Evolutionary conservation across 192 early-diverging fungal species (phyloP).

Genomic region (Phycomyces nitens): DNA sequence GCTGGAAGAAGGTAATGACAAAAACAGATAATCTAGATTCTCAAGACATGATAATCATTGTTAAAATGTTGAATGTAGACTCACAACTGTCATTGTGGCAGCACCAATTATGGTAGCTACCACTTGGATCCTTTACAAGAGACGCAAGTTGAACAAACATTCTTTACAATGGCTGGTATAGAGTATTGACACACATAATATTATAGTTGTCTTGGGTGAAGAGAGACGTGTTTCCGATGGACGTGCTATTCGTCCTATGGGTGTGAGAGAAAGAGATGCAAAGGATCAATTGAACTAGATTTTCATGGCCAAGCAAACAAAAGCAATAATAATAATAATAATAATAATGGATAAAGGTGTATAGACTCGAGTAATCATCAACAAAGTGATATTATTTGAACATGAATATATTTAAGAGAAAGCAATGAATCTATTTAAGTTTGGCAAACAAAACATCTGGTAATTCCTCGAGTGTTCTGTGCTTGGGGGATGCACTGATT

Average conservation of each 20-base stretch:
- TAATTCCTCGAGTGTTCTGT: not conserved
- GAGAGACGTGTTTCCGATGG: conserved; percentile 24
- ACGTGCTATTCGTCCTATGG: conserved; percentile 29
- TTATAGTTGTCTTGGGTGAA: conserved; percentile 31
- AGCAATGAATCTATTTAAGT: not conserved
- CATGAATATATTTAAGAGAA: no score
- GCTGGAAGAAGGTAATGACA: conserved; percentile 25
- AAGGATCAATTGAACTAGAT: no score
- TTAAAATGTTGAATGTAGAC: conserved; percentile 10
- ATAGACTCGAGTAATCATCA: no score
- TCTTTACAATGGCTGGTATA: not conserved
- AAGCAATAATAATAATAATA: not conserved
- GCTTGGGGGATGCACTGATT: not conserved
- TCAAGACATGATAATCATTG: not conserved
- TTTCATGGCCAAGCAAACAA: no score
- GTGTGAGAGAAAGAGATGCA: conserved; percentile 22
- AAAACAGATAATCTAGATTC: not conserved
- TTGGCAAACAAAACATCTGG: not conserved
- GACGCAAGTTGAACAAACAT: conserved; percentile 17
- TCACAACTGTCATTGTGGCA: conserved; percentile 32
- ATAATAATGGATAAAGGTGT: no score
- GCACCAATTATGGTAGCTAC: conserved; percentile 30
- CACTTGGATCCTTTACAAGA: conserved; percentile 35
- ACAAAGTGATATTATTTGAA: no score
- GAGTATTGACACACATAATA: not conserved